These are phyloP conservation scores for Pueraria montana DNA, from an alignment of 306 rosid genomes.

Conservation along the genomic window DNA sequence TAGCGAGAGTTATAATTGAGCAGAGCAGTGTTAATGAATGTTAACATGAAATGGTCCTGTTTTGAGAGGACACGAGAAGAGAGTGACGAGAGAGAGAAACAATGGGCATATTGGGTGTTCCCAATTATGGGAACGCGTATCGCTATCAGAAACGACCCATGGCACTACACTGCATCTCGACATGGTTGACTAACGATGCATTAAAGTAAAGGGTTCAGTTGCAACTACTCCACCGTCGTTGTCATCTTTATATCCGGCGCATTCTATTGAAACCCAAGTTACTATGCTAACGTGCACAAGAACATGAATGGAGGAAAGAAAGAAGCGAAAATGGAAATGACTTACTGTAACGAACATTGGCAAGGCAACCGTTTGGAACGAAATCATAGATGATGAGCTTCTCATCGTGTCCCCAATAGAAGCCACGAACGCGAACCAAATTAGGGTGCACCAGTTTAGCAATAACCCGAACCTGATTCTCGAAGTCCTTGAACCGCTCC, in stretches of 20 bases:
- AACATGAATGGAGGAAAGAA: too few relatives aligned
- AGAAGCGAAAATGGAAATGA: not conserved
- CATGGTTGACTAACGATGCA: conserved; percentile 62
- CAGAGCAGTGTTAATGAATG: not conserved
- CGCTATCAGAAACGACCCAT: conserved; percentile 38
- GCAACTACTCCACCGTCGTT: conserved; percentile 73
- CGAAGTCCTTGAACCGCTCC: conserved; percentile 88
- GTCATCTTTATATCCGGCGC: conserved; percentile 17
- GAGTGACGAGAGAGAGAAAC: conserved; percentile 2
- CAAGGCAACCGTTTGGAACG: conserved; percentile 94
- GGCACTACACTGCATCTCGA: not conserved
- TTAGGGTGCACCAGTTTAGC: conserved; percentile 90
- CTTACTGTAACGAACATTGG: conserved; percentile 97
- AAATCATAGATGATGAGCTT: conserved; percentile 95
- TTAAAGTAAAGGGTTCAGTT: conserved; percentile 56
- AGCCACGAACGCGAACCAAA: conserved; percentile 89
- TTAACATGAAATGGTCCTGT: conserved; percentile 16
- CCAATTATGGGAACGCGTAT: conserved; percentile 45
- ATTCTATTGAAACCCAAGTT: conserved; percentile 37
- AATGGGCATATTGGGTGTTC: conserved; percentile 22
- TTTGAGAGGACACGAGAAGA: not conserved
- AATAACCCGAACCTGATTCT: conserved; percentile 74
- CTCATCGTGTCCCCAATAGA: conserved; percentile 88
- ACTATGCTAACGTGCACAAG: conserved; percentile 40
- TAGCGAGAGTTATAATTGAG: not conserved